phyloP scores from a whole-genome alignment of 768 basidiomycete species.

The Obba rivulosa region DNA sequence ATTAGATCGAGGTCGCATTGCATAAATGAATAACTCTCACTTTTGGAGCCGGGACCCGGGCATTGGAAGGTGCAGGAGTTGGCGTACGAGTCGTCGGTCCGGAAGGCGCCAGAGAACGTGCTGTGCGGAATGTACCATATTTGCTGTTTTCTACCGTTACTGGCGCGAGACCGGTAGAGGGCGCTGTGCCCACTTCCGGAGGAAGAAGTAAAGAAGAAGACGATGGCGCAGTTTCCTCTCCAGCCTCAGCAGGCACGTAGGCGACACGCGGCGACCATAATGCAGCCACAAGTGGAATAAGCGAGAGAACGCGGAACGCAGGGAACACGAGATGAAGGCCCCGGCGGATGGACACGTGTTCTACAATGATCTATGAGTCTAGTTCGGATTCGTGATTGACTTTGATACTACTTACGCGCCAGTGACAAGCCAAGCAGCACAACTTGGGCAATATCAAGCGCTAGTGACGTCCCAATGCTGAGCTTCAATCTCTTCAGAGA shows the following conservation, averaged over 20 bases:
- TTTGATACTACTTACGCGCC: conserved; percentile 8
- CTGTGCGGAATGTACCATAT: conserved; percentile 69
- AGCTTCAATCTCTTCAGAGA: conserved; percentile 50
- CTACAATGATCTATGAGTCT: conserved; percentile 7
- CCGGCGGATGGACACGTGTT: conserved; percentile 27
- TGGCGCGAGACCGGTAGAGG: conserved; percentile 49
- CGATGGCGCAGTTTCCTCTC: conserved; percentile 33
- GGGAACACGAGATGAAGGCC: conserved; percentile 52
- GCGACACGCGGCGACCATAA: conserved; percentile 60
- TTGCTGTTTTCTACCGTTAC: conserved; percentile 43
- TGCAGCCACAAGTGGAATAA: conserved; percentile 53
- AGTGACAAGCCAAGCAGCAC: conserved; percentile 30
- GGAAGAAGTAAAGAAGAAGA: conserved; percentile 53
- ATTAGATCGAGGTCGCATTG: conserved; percentile 1
- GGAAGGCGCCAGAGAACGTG: conserved; percentile 47
- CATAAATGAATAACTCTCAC: conserved; percentile 8
- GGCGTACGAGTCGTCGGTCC: conserved; percentile 44
- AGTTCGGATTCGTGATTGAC: conserved; percentile 9
- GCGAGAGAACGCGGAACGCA: conserved; percentile 58
- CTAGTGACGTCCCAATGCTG: conserved; percentile 47
- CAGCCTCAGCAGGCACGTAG: conserved; percentile 49
- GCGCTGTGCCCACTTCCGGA: conserved; percentile 36
- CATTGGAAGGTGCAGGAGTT: conserved; percentile 37
- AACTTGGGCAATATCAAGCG: conserved; percentile 55
- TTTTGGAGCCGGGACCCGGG: conserved; percentile 19